Evolutionary conservation across 306 rosid species (phyloP), one percentile per base, ranked within the genome.

Genomic region (Cucurbita argyrosperma): DNA sequence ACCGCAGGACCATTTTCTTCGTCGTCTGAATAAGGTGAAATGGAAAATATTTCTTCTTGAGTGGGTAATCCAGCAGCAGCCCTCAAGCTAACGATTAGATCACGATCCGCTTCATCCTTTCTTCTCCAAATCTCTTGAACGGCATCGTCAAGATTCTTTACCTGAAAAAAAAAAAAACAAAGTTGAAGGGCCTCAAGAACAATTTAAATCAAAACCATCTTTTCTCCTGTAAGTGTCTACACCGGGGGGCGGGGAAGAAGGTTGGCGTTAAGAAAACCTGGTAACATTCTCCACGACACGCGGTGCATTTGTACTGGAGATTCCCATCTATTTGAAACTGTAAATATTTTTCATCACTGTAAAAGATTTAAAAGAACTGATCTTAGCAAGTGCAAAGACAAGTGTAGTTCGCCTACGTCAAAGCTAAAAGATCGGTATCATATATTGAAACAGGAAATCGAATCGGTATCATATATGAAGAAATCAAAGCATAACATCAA

Each of bases 251-350:
- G 26, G 26, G 26, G 26, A 19, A 46, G 35, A 10, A 13, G 60
- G 74, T 45, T 43, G 57, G 10, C 7, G 10, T 7, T 12, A 42
- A 14, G 62, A 82, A 77, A 81, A 95, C 99, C 99, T 89, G 88
- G 74, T 91, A 87, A 80, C 99, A 88, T 79, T 95, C 99, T 76
- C 97, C 99, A 50, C 99, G 97, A 65, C 99, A 95, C 2, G 99
- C 90, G 6, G 97, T 89, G 69, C 99, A 95, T 79, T 83, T 95
- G 81, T 91, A 95, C 84, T 89, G 96, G 50, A 95, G 88, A 84
- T 95, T 95, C 62, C 92, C 90, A 82, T 95, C 96, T 61, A 95
- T 81, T 87, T 95, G 99, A 87, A 84, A 95, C 67, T 91, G 97
- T 76, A 77, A 86, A 80, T 95, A 95, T 80, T 79, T 95, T 71